Evolutionary conservation across 2,329 filamentous ascomycete species (phyloP).

Genomic region (Thielaviopsis ethacetica): DNA sequence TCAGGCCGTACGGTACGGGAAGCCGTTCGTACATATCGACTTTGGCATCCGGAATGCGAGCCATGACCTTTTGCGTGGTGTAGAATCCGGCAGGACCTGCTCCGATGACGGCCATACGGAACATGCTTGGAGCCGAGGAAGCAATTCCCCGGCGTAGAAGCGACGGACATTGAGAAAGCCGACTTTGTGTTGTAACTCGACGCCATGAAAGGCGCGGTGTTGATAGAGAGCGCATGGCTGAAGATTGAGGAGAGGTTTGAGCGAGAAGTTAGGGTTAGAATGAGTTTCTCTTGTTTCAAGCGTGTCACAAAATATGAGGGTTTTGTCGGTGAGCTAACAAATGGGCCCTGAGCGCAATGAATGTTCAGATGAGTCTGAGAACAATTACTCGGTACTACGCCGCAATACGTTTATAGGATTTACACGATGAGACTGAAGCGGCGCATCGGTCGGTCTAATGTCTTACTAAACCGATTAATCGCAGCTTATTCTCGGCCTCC

Average conservation of each 20-base stretch:
- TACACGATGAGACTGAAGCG: background rate
- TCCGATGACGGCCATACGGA: slow-evolving; percentile 76
- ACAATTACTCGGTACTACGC: too few relatives aligned
- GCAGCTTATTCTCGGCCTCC: background rate
- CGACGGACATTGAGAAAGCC: background rate
- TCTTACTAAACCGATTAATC: background rate
- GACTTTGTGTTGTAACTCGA: background rate
- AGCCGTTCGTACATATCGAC: slow-evolving; percentile 95
- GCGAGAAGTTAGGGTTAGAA: background rate
- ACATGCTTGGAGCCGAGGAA: slow-evolving; percentile 28
- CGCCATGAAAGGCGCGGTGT: background rate
- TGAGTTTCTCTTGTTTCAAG: too few relatives aligned
- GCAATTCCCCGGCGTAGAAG: background rate
- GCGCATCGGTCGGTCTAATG: background rate
- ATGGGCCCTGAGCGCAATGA: too few relatives aligned
- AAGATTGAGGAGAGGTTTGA: background rate
- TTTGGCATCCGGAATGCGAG: slow-evolving; percentile 50
- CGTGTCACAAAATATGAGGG: background rate
- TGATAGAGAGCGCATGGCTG: background rate
- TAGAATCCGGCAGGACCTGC: slow-evolving; percentile 96
- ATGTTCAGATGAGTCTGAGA: background rate
- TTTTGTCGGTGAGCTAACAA: too few relatives aligned
- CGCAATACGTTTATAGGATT: background rate
- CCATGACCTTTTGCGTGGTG: slow-evolving; percentile 71
- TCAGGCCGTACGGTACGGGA: slow-evolving; percentile 82